phyloP scores from a whole-genome alignment of 106 monocot species.

The Dendrobium catenatum region DNA sequence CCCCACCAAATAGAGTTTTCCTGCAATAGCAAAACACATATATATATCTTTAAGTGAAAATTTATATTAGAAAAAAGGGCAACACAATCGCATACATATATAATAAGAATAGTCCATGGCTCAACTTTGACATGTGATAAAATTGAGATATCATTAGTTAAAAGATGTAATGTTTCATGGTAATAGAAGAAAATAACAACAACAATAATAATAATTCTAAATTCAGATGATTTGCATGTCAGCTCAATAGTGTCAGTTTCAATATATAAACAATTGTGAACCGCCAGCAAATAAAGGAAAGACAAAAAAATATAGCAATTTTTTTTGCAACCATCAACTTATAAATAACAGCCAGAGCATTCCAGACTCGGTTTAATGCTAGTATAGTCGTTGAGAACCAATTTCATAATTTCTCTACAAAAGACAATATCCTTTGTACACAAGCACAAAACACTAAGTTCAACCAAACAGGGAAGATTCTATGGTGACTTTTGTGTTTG shows the following conservation, averaged over 20 bases:
- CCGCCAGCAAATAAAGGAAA: background rate
- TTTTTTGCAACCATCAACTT: background rate
- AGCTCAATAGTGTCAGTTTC: background rate
- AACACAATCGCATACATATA: background rate
- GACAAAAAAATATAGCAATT: background rate
- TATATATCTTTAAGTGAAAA: background rate
- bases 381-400: background rate
- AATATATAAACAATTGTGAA: background rate
- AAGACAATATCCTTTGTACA: background rate
- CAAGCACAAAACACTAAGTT: background rate
- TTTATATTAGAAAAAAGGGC: background rate
- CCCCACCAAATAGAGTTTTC: conserved; percentile 78
- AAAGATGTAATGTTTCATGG: too few relatives aligned
- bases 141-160: too few relatives aligned
- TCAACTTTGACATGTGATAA: too few relatives aligned
- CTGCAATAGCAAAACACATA: conserved; percentile 27
- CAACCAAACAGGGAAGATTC: background rate
- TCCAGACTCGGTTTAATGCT: background rate
- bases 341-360: background rate
- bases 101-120: too few relatives aligned
- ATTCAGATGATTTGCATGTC: background rate
- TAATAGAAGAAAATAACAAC: too few relatives aligned
- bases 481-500: too few relatives aligned
- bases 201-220: background rate
- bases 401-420: background rate